Evolutionary conservation across 148 eudicot genomes (phyloP), one percentile per base, ranked within the genome.

Genomic region (Camellia sinensis): DNA sequence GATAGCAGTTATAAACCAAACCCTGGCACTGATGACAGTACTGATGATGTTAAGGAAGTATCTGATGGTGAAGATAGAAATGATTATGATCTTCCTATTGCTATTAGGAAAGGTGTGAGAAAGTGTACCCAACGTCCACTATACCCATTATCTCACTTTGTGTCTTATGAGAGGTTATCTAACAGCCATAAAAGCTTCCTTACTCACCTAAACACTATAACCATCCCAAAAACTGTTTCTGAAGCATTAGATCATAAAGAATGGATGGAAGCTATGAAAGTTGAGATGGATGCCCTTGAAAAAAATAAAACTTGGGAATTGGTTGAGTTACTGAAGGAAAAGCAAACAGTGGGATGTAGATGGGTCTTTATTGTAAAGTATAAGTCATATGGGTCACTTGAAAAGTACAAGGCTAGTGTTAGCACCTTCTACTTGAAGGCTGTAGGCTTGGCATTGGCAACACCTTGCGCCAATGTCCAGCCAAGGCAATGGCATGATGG

Each of bases 91-190:
- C n/a, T n/a, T 17, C 59, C 75, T 11, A 71, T 45, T 71, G 59
- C 59, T 45, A 17, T 71, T 12, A 17, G 3, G 29, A 71, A 71
- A 71, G 54, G 21, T 6, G 50, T 21, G 14, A 71, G 75, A 71
- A 71, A 71, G n/a, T 46, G 57, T 3, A 71, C 75, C 22, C 53
- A 69, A 69, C 44, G 6, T 13, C 73, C 73, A 7, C n/a, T 69
- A 69, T 69, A 69, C 5, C 52, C 53, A 69, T 69, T 43, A 17
- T 69, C 73, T 11, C 73, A 69, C 6, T 69, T 43, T 69, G 53
- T 69, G 73, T 69, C 73, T 1, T 69, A 69, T 41, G 45, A 69
- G 22, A 69, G 40, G 43, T 7, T 67, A 29, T 67, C 13, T 7
- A 3, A 67, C 40, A 67, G 71, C 40, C 45, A 67, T 9, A 67